Base-by-base conservation (phyloP, 2,329 filamentous ascomycete genomes). In the Arthrobotrys sphaeroides region DNA sequence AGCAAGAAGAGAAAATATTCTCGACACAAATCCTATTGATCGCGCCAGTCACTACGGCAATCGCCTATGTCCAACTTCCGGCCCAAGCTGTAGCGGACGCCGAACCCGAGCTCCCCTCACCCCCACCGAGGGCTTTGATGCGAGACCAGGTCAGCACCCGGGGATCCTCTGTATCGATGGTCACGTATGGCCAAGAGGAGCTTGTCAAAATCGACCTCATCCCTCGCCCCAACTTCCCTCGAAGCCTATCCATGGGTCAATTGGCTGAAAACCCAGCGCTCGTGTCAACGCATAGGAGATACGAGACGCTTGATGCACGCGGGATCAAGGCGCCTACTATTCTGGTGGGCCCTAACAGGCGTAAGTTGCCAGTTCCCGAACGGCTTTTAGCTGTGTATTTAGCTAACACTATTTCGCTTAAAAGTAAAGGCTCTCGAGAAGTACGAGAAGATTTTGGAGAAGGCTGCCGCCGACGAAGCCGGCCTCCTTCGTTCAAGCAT, bases 261-360 rank as follows among this genome's bases (percentile, higher is more conserved):
- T 9, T 26, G 1, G 2, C 7, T 9, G 16, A 43, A 13, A 6
- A 33, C n/a, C 10, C 5, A 42, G 2, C 20, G 3, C 47, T 18
- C 2, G 24, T 49, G 1, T 12, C 24, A 1, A 28, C 12, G 1
- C 45, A 70, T 24, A 22, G 31, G 2, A 22, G 55, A 1, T 70
- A 43, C 12, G 22, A 18, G 5, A 43, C 2, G 4, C 16, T 70
- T 6, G 7, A 18, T 3, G 38, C 33, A n/a, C 24, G 33, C 4
- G 57, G 57, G 1, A 70, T 62, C 13, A 20, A 38, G n/a, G 36
- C 45, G 5, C 55, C 66, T 9, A 70, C 45, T 5, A 53, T 62
- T 10, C 7, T 43, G 18, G 43, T 70, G 20, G 66, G 66, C 5
- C 43, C 55, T 0, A 55, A 24, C 9, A 43, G 57, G 45, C 4